Percentiles rank a stretch among this genome's conserved stretches.
Conservation (phyloP, 805 yeast species). For the Ogataea trehalophila region DNA sequence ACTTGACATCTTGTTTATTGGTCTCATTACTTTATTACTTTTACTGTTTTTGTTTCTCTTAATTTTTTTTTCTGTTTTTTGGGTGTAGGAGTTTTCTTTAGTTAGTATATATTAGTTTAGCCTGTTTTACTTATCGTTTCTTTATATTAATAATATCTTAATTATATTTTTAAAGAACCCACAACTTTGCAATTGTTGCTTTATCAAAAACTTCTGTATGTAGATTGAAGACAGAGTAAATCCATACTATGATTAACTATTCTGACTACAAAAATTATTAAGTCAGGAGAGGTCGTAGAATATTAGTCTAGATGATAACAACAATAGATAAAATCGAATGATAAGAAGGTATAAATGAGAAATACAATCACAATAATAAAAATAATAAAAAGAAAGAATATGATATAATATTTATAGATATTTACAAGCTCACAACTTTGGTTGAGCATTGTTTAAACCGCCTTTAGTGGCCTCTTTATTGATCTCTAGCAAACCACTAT, state of each 20-base stretch:
- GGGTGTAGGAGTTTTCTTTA: slow-evolving; percentile 3
- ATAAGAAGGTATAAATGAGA: no score
- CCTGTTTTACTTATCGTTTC: neutral
- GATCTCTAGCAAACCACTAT: slow-evolving; percentile 47
- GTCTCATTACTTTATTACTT: neutral
- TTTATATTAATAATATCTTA: neutral
- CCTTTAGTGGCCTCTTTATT: slow-evolving; percentile 56
- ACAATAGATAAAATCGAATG: no score
- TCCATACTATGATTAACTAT: no score
- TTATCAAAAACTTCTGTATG: no score
- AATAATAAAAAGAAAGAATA: neutral
- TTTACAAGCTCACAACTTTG: slow-evolving; percentile 35
- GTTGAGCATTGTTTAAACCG: slow-evolving; percentile 40
- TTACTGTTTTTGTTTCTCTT: neutral
- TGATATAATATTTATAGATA: neutral
- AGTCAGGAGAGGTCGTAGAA: no score
- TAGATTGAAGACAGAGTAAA: no score
- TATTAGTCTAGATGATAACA: no score
- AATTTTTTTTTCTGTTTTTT: neutral
- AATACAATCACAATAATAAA: no score
- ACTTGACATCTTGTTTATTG: neutral
- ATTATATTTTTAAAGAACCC: no score
- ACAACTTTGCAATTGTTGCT: no score
- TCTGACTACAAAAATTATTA: no score
- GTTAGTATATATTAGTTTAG: neutral